These are phyloP conservation scores for Pleurotus djamor DNA, from an alignment of 768 basidiomycete genomes.

Conservation along the genomic window DNA sequence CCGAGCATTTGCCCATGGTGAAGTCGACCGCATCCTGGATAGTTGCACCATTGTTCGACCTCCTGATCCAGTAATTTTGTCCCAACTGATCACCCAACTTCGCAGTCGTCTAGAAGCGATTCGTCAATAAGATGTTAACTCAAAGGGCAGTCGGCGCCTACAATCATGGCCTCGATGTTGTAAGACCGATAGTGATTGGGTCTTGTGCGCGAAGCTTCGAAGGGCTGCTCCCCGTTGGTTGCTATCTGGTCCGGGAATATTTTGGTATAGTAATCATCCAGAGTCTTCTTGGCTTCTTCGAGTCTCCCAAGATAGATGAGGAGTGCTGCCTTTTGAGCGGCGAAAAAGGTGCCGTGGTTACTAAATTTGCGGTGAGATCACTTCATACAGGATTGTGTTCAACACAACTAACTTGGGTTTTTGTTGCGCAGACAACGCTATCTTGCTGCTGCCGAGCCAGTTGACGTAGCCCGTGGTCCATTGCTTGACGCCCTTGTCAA, in stretches of 20 bases:
- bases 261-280: slow-evolving; percentile 38
- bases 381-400: not conserved
- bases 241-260: slow-evolving; percentile 48
- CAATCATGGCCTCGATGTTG: slow-evolving; percentile 58
- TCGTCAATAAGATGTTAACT: not conserved
- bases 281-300: slow-evolving; percentile 30
- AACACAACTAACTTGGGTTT: slow-evolving; percentile 46
- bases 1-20: slow-evolving; percentile 37
- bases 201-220: slow-evolving; percentile 51
- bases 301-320: slow-evolving; percentile 38
- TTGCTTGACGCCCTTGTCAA: slow-evolving; percentile 32
- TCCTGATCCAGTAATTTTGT: slow-evolving; percentile 41
- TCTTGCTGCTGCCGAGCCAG: slow-evolving; percentile 42
- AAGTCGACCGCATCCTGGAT: slow-evolving; percentile 54
- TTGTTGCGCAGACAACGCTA: slow-evolving; percentile 36
- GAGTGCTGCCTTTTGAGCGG: slow-evolving; percentile 39
- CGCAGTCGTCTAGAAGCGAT: slow-evolving; percentile 38
- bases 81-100: slow-evolving; percentile 54
- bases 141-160: slow-evolving; percentile 15
- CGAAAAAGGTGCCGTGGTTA: slow-evolving; percentile 53
- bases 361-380: slow-evolving; percentile 21
- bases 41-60: slow-evolving; percentile 46
- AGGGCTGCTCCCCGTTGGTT: slow-evolving; percentile 53
- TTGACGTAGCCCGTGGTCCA: slow-evolving; percentile 42
- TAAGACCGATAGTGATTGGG: slow-evolving; percentile 59